Evolutionary conservation across 441 rosid species (phyloP).

Genomic region (Euphorbia celastroides): DNA sequence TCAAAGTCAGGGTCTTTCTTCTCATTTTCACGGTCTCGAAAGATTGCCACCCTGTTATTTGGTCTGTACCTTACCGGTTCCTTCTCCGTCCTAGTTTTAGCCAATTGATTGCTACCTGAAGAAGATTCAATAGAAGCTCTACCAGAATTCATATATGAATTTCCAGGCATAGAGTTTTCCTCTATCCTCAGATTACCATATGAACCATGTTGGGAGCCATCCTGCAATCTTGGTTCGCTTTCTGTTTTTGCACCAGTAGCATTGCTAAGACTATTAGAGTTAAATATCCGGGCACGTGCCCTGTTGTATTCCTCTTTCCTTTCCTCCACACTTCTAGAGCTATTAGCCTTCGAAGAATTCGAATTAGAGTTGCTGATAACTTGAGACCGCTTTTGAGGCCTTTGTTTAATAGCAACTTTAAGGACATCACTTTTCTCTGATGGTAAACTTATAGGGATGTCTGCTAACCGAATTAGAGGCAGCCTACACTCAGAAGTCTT

Average conservation of each 20-base stretch:
- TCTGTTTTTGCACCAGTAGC: constrained; percentile 35
- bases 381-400: constrained; percentile 57
- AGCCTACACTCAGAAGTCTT: constrained; percentile 59
- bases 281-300: constrained; percentile 82
- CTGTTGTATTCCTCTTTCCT: constrained; percentile 79
- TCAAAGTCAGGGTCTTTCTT: constrained; percentile 82
- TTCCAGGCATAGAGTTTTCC: constrained; percentile 37
- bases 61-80: constrained; percentile 56
- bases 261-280: constrained; percentile 30
- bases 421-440: constrained; percentile 43
- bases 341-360: constrained; percentile 43
- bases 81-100: constrained; percentile 58
- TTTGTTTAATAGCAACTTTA: constrained; percentile 74
- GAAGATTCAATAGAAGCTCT: constrained; percentile 49
- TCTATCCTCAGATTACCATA: constrained; percentile 38
- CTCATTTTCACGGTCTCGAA: constrained; percentile 77
- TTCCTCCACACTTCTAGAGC: constrained; percentile 70
- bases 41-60: constrained; percentile 64
- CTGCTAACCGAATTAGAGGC: constrained; percentile 61
- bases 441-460: constrained; percentile 64
- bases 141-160: constrained; percentile 37
- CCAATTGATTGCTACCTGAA: constrained; percentile 42
- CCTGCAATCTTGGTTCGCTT: constrained; percentile 41
- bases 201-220: constrained; percentile 34
- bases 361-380: constrained; percentile 29